A percentile compares a stretch with the other conserved stretches of the same genome.
Conservation (phyloP, 768 basidiomycete genomes). For the Holtermanniella nyarrowii region DNA sequence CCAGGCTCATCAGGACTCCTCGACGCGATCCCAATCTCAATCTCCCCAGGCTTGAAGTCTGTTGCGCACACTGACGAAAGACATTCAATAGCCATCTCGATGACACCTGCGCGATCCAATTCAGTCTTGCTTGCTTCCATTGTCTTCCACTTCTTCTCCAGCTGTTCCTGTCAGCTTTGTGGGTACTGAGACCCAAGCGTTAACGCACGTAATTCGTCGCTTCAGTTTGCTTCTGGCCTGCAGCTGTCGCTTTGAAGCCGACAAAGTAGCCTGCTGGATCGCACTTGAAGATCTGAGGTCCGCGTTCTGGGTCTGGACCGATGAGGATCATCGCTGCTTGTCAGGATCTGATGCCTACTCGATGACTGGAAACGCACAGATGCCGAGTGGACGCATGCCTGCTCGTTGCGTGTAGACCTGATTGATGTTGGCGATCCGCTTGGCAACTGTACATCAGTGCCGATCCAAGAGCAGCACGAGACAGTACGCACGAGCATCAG, state of each 20-base stretch:
- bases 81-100: conserved; percentile 93
- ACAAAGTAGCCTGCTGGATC: conserved; percentile 98
- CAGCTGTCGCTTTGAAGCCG: conserved; percentile 92
- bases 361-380: conserved; percentile 51
- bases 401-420: conserved; percentile 98
- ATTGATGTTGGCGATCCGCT: conserved; percentile 92
- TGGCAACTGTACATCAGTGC: conserved; percentile 49
- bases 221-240: conserved; percentile 90
- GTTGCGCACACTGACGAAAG: conserved; percentile 90
- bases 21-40: conserved; percentile 91
- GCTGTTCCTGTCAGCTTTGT: conserved; percentile 27
- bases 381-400: conserved; percentile 91
- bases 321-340: conserved; percentile 84
- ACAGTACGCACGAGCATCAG: conserved; percentile 55
- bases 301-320: conserved; percentile 77
- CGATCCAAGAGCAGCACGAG: background rate
- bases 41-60: conserved; percentile 89
- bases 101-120: conserved; percentile 64
- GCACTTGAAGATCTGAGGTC: conserved; percentile 96
- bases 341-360: background rate
- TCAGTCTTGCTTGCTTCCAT: conserved; percentile 70
- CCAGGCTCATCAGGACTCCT: conserved; percentile 56
- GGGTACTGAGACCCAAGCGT: background rate
- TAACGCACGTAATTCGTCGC: conserved; percentile 71
- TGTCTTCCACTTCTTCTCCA: conserved; percentile 98